These are phyloP conservation scores for Fomitopsis betulina DNA, from an alignment of 1,284 basidiomycete genomes.

Conservation along the genomic window DNA sequence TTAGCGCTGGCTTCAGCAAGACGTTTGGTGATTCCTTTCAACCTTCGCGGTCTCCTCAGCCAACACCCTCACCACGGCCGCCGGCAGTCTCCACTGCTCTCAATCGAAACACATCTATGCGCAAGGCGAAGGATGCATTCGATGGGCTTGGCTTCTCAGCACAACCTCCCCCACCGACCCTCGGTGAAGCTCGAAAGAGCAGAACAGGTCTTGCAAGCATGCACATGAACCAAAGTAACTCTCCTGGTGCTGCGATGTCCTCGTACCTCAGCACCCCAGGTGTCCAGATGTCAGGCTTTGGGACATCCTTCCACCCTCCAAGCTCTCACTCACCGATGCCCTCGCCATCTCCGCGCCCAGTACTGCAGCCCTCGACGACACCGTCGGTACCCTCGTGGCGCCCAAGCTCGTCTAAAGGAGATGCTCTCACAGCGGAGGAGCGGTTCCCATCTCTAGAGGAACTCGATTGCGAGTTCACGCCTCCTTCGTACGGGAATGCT, in stretches of 20 bases:
- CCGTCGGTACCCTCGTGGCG: constrained; percentile 20
- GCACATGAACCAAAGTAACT: constrained; percentile 24
- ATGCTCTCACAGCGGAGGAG: constrained; percentile 51
- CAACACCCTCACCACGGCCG: constrained; percentile 13
- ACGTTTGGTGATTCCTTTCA: constrained; percentile 57
- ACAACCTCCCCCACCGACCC: constrained; percentile 51
- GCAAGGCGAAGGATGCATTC: constrained; percentile 63
- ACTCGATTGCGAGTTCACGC: constrained; percentile 57
- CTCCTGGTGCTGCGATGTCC: background rate
- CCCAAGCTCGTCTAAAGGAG: constrained; percentile 23
- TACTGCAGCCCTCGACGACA: constrained; percentile 19
- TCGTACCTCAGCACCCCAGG: constrained; percentile 16
- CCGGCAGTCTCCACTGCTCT: constrained; percentile 2
- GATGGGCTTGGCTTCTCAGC: constrained; percentile 61
- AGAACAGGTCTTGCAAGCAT: constrained; percentile 59
- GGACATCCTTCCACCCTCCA: constrained; percentile 26
- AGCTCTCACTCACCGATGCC: constrained; percentile 45
- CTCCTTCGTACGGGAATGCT: constrained; percentile 17
- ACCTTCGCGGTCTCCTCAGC: constrained; percentile 20
- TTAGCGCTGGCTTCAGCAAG: constrained; percentile 33
- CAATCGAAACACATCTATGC: constrained; percentile 5
- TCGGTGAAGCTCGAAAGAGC: constrained; percentile 70
- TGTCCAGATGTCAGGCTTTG: constrained; percentile 15
- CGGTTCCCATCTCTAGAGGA: constrained; percentile 78
- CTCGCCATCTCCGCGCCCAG: constrained; percentile 29